phyloP scores from a whole-genome alignment of 2,329 filamentous ascomycete genomes.

The Alternaria novae-zelandiae region DNA sequence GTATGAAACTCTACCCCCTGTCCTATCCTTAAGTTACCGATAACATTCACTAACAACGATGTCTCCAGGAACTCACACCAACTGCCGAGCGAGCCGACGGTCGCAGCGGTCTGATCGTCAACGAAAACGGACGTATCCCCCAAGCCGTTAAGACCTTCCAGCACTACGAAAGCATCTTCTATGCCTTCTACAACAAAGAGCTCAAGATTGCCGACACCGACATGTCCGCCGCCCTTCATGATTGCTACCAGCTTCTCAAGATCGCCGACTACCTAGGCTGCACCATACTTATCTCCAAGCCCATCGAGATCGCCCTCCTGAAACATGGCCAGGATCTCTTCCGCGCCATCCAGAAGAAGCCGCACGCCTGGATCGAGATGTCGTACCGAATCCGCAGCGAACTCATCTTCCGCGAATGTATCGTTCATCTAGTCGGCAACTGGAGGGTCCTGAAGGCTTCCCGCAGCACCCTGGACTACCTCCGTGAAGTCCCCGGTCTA shows the following conservation, averaged over 20 bases:
- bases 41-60: slow-evolving; percentile 1
- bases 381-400: slow-evolving; percentile 55
- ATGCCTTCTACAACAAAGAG: slow-evolving; percentile 54
- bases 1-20: slow-evolving; percentile 25
- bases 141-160: slow-evolving; percentile 32
- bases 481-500: slow-evolving; percentile 30
- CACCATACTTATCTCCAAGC: slow-evolving; percentile 50
- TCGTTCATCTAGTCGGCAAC: slow-evolving; percentile 54
- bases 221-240: slow-evolving; percentile 49
- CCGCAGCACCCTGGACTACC: slow-evolving; percentile 7
- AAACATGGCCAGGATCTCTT: slow-evolving; percentile 56
- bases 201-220: slow-evolving; percentile 50
- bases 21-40: background rate
- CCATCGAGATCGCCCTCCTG: slow-evolving; percentile 57
- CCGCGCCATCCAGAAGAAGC: slow-evolving; percentile 51
- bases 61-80: slow-evolving; percentile 41
- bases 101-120: slow-evolving; percentile 29
- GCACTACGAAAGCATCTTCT: slow-evolving; percentile 54
- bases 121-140: slow-evolving; percentile 46
- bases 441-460: slow-evolving; percentile 40
- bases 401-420: slow-evolving; percentile 53
- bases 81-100: slow-evolving; percentile 36
- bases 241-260: slow-evolving; percentile 51
- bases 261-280: slow-evolving; percentile 57
- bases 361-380: slow-evolving; percentile 56